A percentile compares a stretch with the other conserved stretches of the same genome.
Conservation (phyloP, 495 filamentous ascomycete genomes). For the Daldinia bambusicola region DNA sequence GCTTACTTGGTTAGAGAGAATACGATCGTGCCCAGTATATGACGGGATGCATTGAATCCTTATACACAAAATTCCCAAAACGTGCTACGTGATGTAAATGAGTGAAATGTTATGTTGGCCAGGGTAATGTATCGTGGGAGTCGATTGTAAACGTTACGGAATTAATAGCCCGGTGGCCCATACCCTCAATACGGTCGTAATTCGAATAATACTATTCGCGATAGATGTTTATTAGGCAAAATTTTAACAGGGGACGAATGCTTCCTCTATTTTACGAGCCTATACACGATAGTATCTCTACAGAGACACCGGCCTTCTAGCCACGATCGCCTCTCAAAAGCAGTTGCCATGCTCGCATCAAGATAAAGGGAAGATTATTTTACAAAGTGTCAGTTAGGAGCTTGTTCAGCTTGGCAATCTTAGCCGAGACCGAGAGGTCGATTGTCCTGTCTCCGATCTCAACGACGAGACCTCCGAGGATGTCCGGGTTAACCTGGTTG, state of each 20-base stretch:
- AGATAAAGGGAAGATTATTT: slow-evolving; percentile 58
- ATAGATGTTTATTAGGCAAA: neutral
- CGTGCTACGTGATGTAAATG: too few relatives aligned
- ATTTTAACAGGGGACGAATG: slow-evolving; percentile 33
- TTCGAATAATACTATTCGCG: too few relatives aligned
- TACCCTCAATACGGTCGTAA: too few relatives aligned
- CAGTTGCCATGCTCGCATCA: slow-evolving; percentile 32
- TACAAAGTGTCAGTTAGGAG: slow-evolving; percentile 94
- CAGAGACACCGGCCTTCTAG: slow-evolving; percentile 41
- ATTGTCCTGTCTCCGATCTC: slow-evolving; percentile 98
- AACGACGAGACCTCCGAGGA: slow-evolving; percentile 91
- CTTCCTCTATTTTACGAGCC: slow-evolving; percentile 51
- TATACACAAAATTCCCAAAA: neutral
- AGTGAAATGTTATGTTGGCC: too few relatives aligned
- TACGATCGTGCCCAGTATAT: neutral
- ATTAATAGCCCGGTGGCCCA: too few relatives aligned
- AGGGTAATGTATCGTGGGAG: too few relatives aligned
- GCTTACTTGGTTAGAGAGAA: neutral
- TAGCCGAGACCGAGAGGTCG: slow-evolving; percentile 93
- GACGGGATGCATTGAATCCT: neutral
- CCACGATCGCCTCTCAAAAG: slow-evolving; percentile 42
- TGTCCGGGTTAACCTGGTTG: slow-evolving; percentile 93
- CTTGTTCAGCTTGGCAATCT: slow-evolving; percentile 99
- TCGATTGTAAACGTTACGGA: too few relatives aligned
- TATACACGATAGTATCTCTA: slow-evolving; percentile 45